A percentile compares a stretch with the other conserved stretches of the same genome.
Evolutionary conservation across 345 rosid genomes (phyloP).

Genomic region (Rhodamnia argentea): DNA sequence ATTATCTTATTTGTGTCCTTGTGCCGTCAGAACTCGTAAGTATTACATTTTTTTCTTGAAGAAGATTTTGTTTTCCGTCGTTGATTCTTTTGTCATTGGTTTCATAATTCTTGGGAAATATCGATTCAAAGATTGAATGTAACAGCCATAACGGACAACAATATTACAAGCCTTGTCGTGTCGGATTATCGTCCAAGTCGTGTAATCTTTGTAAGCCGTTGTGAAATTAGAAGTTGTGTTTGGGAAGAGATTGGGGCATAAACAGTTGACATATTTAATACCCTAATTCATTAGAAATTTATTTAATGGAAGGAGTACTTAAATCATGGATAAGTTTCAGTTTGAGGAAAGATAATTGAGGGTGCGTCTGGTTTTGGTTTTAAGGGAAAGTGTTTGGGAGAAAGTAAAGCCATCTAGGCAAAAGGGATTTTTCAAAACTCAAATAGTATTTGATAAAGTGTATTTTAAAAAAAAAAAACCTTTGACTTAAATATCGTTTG

Average conservation of each 20-base stretch:
- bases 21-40: not conserved
- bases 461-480: too few species aligned
- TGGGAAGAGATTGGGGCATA: not conserved
- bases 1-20: too few species aligned
- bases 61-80: not conserved
- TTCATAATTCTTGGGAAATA: not conserved
- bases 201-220: not conserved
- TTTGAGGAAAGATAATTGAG: not conserved
- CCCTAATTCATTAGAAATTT: too few species aligned
- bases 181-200: not conserved
- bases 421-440: too few species aligned
- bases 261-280: not conserved
- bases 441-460: too few species aligned
- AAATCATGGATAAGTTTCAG: too few species aligned
- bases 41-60: too few species aligned
- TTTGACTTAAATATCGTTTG: too few species aligned
- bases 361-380: too few species aligned
- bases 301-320: not conserved
- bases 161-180: not conserved
- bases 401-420: too few species aligned
- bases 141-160: not conserved
- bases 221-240: not conserved
- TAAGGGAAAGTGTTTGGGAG: too few species aligned
- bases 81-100: not conserved
- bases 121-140: not conserved